These are phyloP conservation scores for Mycena kentingensis DNA, from an alignment of 768 basidiomycete species.

Conservation along the genomic window DNA sequence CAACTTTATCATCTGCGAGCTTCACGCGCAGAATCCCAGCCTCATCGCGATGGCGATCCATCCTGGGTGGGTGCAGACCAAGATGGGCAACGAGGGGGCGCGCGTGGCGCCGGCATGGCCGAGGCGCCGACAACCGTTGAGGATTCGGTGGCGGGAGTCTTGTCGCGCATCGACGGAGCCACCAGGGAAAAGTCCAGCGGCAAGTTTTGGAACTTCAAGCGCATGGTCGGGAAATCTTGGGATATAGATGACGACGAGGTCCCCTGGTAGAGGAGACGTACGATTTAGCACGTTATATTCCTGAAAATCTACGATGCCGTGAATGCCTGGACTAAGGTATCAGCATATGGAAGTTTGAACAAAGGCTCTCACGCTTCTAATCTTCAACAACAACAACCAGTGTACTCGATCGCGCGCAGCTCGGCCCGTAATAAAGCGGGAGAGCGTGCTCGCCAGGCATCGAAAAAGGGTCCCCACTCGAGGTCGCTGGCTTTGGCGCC, in stretches of 20 bases:
- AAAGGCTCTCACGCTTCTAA: too few relatives aligned
- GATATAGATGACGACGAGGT: conserved; percentile 1
- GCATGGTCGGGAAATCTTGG: not conserved
- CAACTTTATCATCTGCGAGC: not conserved
- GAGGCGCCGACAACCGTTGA: not conserved
- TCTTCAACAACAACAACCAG: too few relatives aligned
- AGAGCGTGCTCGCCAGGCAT: too few relatives aligned
- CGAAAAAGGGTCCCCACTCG: too few relatives aligned
- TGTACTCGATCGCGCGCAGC: too few relatives aligned
- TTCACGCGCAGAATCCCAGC: not conserved
- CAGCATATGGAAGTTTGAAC: too few relatives aligned
- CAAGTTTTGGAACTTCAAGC: conserved; percentile 2
- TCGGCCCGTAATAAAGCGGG: too few relatives aligned
- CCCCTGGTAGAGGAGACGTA: conserved; percentile 7
- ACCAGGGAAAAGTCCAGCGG: not conserved
- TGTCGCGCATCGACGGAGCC: conserved; percentile 4
- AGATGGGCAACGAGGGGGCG: not conserved
- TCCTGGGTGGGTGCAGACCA: conserved; percentile 2
- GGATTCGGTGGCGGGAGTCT: not conserved
- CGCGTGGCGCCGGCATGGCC: not conserved
- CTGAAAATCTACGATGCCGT: too few relatives aligned
- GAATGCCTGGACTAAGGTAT: too few relatives aligned
- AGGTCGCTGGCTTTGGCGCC: too few relatives aligned
- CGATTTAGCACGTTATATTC: too few relatives aligned
- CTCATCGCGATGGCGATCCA: not conserved